Evolutionary conservation across 768 basidiomycete genomes (phyloP), one percentile per base, ranked within the genome.

Genomic region (Tricholoma matsutake): DNA sequence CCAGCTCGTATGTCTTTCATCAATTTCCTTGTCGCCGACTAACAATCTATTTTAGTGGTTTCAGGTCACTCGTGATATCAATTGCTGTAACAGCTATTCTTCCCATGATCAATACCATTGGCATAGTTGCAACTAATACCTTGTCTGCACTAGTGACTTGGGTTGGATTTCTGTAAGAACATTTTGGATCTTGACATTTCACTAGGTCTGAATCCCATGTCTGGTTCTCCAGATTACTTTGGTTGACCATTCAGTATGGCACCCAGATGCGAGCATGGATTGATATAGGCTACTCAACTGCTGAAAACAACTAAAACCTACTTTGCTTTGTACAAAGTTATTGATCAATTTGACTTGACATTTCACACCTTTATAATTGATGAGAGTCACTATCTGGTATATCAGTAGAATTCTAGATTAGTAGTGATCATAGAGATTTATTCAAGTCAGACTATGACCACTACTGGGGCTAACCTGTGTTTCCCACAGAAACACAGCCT

Each of bases 211-310:
- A 57, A 56, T 41, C 16, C 8, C 29, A 35, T 34, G 4, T 56
- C 70, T 56, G 25, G 29, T 31, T 60, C 34, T 54, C 16, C 59
- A 88, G 87, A 11, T 54, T 86, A 4, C 63, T 89, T 2, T 80
- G 76, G 74, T 62, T 77, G 16, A 82, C 81, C 3, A 83, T 89
- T 51, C 75, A 71, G 18, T 84, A 87, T 47, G 87, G 86, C 3
- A 78, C 79, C 29, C 73, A 76, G 57, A 79, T 89, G 76, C 77
- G 87, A 43, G 80, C 78, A 0, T 84, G 80, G 75, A 72, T 80
- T 6, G 83, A 89, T 63, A 72, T 87, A 7, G 86, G 82, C 2
- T 87, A 79, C 65, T 82, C 85, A 1, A 81, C 78, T 0, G 69
- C 67, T 8, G 69, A 75, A 1, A 73, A 69, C 22, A 78, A 78